Conservation (phyloP, 495 filamentous ascomycete genomes). For the Thermothielavioides terrestris region DNA sequence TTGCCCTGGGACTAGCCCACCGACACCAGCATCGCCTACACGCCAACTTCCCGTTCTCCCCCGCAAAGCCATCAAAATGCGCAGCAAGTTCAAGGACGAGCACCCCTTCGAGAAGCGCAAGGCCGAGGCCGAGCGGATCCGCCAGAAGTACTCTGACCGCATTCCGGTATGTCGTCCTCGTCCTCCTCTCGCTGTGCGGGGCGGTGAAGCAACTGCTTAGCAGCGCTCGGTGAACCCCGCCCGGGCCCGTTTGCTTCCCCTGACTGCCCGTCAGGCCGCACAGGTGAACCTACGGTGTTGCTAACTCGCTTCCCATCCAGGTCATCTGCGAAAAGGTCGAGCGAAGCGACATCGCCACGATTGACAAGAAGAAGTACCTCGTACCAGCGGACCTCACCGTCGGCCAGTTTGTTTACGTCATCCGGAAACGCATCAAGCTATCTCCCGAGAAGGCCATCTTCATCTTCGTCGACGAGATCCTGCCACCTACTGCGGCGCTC, state of each 20-base stretch:
- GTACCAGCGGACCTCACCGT: conserved; percentile 97
- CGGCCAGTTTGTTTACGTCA: conserved; percentile 99
- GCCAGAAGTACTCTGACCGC: conserved; percentile 96
- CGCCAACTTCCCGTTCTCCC: conserved; percentile 1
- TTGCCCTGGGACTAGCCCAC: too few relatives aligned
- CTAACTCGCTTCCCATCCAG: conserved; percentile 37
- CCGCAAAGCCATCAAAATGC: conserved; percentile 54
- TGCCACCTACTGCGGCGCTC: conserved; percentile 91
- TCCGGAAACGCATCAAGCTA: conserved; percentile 99
- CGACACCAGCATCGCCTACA: neutral
- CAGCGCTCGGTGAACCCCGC: neutral
- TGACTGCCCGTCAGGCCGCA: neutral
- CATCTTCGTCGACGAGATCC: conserved; percentile 99
- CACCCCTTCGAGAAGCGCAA: conserved; percentile 99
- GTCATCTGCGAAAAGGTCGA: conserved; percentile 99
- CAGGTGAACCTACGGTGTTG: neutral
- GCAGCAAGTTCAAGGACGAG: conserved; percentile 99
- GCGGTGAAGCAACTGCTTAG: conserved; percentile 2
- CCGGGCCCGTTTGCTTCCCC: neutral
- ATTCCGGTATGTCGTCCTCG: conserved; percentile 74
- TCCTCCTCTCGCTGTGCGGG: conserved; percentile 8
- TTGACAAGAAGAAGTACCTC: conserved; percentile 99
- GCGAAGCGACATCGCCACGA: conserved; percentile 97
- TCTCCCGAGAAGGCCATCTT: conserved; percentile 99
- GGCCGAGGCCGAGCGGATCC: conserved; percentile 97